These are phyloP conservation scores for Borealophlyctis nickersoniae DNA, from an alignment of 192 early-diverging fungal species.

Conservation along the genomic window DNA sequence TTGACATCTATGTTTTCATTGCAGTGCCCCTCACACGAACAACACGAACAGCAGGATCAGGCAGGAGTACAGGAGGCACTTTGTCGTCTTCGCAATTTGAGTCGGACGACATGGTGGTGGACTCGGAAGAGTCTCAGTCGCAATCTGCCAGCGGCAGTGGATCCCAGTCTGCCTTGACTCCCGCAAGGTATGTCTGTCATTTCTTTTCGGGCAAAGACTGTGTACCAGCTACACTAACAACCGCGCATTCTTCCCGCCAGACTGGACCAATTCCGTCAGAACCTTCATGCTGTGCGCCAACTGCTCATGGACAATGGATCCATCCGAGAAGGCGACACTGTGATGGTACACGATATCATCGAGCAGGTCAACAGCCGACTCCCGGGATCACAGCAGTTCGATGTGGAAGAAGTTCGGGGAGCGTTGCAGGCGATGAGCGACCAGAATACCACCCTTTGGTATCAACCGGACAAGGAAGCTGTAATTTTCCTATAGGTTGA, in stretches of 20 bases:
- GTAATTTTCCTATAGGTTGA: constrained; percentile 42
- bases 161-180: not conserved
- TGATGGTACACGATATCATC: constrained; percentile 39
- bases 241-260: not conserved
- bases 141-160: too few relatives aligned
- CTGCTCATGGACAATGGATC: constrained; percentile 5
- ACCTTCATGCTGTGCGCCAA: constrained; percentile 24
- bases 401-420: constrained; percentile 22
- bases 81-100: too few relatives aligned
- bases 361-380: constrained; percentile 31
- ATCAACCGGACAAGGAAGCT: constrained; percentile 36
- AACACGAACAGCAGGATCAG: not conserved
- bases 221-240: not conserved
- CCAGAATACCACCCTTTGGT: constrained; percentile 41
- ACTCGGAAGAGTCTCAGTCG: too few relatives aligned
- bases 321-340: constrained; percentile 9
- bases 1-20: too few relatives aligned
- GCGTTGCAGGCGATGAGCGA: constrained; percentile 34
- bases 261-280: constrained; percentile 24
- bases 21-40: too few relatives aligned
- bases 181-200: not conserved
- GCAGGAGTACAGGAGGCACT: not conserved
- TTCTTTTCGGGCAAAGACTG: not conserved
- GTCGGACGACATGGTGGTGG: too few relatives aligned
- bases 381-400: constrained; percentile 34